Conservation (phyloP, 768 basidiomycete species). For the Mycena rebaudengoi region DNA sequence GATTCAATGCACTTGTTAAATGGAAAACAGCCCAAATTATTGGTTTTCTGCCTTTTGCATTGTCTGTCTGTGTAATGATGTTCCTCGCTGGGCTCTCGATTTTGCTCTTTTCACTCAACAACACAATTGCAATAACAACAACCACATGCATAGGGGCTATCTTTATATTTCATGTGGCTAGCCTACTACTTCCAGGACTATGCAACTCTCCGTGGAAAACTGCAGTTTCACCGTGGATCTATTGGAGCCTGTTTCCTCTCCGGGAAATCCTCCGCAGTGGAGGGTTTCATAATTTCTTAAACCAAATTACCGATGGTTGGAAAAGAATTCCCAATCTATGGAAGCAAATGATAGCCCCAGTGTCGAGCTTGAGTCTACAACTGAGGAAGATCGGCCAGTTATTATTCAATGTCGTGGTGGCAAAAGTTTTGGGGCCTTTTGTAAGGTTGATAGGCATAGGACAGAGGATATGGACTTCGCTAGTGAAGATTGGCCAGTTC, state of each 20-base stretch:
- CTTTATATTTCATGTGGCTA: constrained; percentile 24
- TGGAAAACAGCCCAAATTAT: constrained; percentile 28
- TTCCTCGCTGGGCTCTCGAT: constrained; percentile 28
- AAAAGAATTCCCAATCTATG: not conserved
- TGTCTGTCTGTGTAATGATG: constrained; percentile 30
- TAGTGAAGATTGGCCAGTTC: too few relatives aligned
- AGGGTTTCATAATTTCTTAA: not conserved
- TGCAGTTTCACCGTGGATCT: constrained; percentile 25
- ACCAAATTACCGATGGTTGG: not conserved
- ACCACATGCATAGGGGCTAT: constrained; percentile 19
- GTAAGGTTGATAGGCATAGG: too few relatives aligned
- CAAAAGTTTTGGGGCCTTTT: not conserved
- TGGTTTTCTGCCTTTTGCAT: constrained; percentile 24
- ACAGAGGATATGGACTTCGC: not conserved
- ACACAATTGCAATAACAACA: constrained; percentile 21
- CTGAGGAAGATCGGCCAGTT: not conserved
- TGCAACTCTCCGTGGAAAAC: constrained; percentile 34
- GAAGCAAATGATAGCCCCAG: not conserved
- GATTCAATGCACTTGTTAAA: constrained; percentile 14
- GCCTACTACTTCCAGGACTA: constrained; percentile 27
- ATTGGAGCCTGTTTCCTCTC: constrained; percentile 11
- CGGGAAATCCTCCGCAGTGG: not conserved
- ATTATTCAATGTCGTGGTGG: not conserved
- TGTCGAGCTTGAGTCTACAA: not conserved
- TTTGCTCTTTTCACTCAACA: constrained; percentile 25